Base-by-base conservation (phyloP, 75 land plant species). In the Picea sitchensis region DNA sequence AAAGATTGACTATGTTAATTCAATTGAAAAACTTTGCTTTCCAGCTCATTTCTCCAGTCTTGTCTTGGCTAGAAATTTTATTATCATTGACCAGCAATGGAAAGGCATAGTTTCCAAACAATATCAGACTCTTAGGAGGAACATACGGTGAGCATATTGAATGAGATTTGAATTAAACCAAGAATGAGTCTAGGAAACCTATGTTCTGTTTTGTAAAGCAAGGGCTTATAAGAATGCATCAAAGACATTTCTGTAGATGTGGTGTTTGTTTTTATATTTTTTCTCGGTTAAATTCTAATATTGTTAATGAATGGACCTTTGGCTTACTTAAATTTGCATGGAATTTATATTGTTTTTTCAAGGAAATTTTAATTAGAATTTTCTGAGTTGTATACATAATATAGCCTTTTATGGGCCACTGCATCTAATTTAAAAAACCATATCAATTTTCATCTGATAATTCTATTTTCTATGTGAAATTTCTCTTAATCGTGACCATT, bases 121-220 rank as follows among this genome's bases (percentile, higher is more conserved):
- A 44, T 44, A 44, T 44, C 3, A 5, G 6, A 5, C 0, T 44
- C 6, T 5, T 44, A 5, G 6, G 51, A 6, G 5, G 41, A 38
- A 38, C 4, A 12, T 65, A 34, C 32, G 51, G n/a, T 20, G 47
- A 18, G 21, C 20, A 15, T 54, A 36, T 41, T 3, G 15, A 54
- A 71, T 20, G n/a, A 3, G 54, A 71, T 9, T 41, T 71, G 26
- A 5, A 44, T 20, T 7, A 36, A 17, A 71, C 44, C 4, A 71
- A 71, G 51, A 23, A 18, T 38, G 38, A 41, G 14, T 26, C 18
- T 41, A 44, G 73, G n/a, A 17, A 5, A 20, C 21, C 20, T 7
- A 14, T 69, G 51, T 69, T 65, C 38, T 69, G 51, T 34, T 32
- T 68, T 69, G 73, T 38, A 69, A 69, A 34, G 51, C 51, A 47